Conservation (phyloP, 2,329 filamentous ascomycete genomes). For the Metarhizium album region DNA sequence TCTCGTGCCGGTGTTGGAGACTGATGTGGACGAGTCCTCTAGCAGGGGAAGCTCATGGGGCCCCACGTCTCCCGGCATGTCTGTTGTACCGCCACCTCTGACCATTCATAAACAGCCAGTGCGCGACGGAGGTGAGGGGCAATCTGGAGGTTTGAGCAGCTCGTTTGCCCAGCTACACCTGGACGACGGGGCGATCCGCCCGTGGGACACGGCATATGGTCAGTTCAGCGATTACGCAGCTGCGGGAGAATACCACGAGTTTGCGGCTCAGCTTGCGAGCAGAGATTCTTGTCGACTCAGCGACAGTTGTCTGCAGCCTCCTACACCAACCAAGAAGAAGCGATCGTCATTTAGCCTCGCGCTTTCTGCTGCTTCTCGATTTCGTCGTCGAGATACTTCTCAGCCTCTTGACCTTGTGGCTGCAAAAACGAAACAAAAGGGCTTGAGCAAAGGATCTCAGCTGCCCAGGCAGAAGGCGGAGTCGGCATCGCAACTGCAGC, state of each 20-base stretch:
- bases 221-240: conserved; percentile 21
- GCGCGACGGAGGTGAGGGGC: conserved; percentile 4
- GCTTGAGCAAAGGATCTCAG: background rate
- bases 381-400: conserved; percentile 16
- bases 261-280: conserved; percentile 21
- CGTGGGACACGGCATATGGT: conserved; percentile 13
- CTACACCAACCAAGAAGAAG: conserved; percentile 5
- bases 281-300: background rate
- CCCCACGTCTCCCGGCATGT: conserved; percentile 10
- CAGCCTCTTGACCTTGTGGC: conserved; percentile 8
- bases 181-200: conserved; percentile 5
- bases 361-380: conserved; percentile 16
- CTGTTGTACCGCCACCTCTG: conserved; percentile 7
- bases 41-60: conserved; percentile 14
- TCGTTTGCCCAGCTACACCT: background rate
- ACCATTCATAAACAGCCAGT: conserved; percentile 3
- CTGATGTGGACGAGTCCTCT: conserved; percentile 10
- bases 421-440: background rate
- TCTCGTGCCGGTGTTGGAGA: conserved; percentile 10
- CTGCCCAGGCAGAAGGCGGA: background rate
- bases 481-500: background rate
- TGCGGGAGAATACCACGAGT: conserved; percentile 25
- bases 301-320: background rate
- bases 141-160: conserved; percentile 1
- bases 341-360: conserved; percentile 14